Evolutionary conservation across 768 basidiomycete genomes (phyloP), one percentile per base, ranked within the genome.

Genomic region (Clavaria fumosa): DNA sequence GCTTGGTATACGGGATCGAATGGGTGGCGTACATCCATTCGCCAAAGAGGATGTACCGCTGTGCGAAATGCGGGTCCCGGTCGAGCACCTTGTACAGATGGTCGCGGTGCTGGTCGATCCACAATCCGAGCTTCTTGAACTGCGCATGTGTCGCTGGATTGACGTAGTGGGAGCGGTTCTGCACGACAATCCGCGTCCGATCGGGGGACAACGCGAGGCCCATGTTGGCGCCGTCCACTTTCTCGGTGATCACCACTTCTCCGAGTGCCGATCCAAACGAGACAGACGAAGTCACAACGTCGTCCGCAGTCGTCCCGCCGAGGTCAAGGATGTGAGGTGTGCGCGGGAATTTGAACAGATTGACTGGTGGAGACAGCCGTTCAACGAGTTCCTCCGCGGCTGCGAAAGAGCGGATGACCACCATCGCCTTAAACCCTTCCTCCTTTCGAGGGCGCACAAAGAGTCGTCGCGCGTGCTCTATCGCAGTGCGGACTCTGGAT

Each of bases 181-280:
- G 75, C 1, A 72, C 63, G 31, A 70, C 34, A 39, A 75, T 60
- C 12, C 58, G 55, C 5, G 54, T 53, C 18, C 64, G 51, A 43
- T 67, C 64, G 4, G 59, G 46, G 1, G 67, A 68, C 17, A 75
- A 59, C 14, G 70, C 72, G 50, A 76, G 68, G 4, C 72, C 75
- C 67, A 76, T 69, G 50, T 78, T 76, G 27, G 74, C 72, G 3
- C 75, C 75, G 52, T 76, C 74, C 34, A 76, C 59, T 47, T 78
- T 76, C 47, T 78, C 75, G 3, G 72, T 73, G 49, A 75, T 63
- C 24, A 71, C 55, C 35, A 68, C 59, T 38, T 57, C 51, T 5
- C 55, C 57, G n/a, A n/a, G n/a, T 22, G 42, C 35, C 23, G 35
- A 20, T 20, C 43, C 47, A 35, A 46, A 37, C 20, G 45, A 23